These are phyloP conservation scores for Dendrobium nobile DNA, from an alignment of 106 monocot species.

Conservation along the genomic window DNA sequence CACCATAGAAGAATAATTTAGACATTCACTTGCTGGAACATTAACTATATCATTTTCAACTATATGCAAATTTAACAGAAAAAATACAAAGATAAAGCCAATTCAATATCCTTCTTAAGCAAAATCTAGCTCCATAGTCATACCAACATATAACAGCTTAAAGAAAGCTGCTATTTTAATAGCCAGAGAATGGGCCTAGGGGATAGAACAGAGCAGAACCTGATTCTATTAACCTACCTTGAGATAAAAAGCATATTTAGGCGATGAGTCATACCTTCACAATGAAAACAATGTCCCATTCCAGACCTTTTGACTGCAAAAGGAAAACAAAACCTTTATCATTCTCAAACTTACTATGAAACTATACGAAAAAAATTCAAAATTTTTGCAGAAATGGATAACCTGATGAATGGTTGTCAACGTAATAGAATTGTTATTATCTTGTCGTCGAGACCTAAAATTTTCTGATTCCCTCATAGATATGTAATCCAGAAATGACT, in stretches of 20 bases:
- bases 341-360: background rate
- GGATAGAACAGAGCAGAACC: too few relatives aligned
- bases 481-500: constrained; percentile 72
- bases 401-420: constrained; percentile 98
- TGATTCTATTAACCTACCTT: background rate
- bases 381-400: background rate
- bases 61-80: background rate
- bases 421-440: constrained; percentile 75
- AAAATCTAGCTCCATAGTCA: background rate
- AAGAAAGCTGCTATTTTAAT: background rate
- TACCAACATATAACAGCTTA: background rate
- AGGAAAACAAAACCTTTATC: constrained; percentile 7
- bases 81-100: background rate
- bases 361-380: background rate
- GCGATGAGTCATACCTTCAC: constrained; percentile 53
- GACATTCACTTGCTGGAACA: background rate
- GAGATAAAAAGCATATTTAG: background rate
- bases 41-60: background rate
- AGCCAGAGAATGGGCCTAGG: too few relatives aligned
- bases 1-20: background rate
- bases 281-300: constrained; percentile 91
- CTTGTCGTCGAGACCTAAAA: constrained; percentile 48
- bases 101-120: background rate
- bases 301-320: constrained; percentile 90
- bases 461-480: constrained; percentile 78